These are phyloP conservation scores for Apiospora marii DNA, from an alignment of 2,329 filamentous ascomycete species.

Conservation along the genomic window DNA sequence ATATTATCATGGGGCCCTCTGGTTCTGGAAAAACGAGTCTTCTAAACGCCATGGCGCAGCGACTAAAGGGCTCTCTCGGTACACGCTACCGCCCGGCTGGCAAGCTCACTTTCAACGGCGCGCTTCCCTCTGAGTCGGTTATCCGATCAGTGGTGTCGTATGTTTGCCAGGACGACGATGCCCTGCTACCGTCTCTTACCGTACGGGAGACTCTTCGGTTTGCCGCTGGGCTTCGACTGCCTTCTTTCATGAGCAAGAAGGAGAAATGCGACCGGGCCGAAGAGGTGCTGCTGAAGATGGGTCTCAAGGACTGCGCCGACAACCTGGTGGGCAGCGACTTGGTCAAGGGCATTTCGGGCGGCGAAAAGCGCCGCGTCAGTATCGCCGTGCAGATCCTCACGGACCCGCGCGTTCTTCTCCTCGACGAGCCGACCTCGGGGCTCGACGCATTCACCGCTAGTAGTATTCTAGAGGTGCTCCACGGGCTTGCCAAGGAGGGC, in stretches of 20 bases:
- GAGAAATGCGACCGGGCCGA: slow-evolving; percentile 75
- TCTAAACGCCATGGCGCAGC: slow-evolving; percentile 75
- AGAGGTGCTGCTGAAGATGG: slow-evolving; percentile 76
- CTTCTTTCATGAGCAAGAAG: slow-evolving; percentile 71
- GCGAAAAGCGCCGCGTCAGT: slow-evolving; percentile 79
- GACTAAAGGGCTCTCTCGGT: slow-evolving; percentile 67
- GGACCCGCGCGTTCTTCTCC: slow-evolving; percentile 74
- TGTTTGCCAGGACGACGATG: slow-evolving; percentile 81
- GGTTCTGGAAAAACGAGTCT: slow-evolving; percentile 80
- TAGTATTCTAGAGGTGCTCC: slow-evolving; percentile 78
- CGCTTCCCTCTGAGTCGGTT: slow-evolving; percentile 71
- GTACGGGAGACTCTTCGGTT: slow-evolving; percentile 78
- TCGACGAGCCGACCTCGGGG: slow-evolving; percentile 81
- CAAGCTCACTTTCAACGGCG: slow-evolving; percentile 73
- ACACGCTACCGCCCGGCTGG: slow-evolving; percentile 70
- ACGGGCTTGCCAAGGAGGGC: slow-evolving; percentile 74
- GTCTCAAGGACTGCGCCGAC: slow-evolving; percentile 79
- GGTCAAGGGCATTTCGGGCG: slow-evolving; percentile 80
- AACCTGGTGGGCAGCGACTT: slow-evolving; percentile 76
- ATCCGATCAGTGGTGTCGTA: slow-evolving; percentile 78
- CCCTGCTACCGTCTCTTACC: slow-evolving; percentile 75
- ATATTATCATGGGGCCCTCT: slow-evolving; percentile 83
- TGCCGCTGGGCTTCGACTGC: slow-evolving; percentile 74
- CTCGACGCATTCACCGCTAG: slow-evolving; percentile 80
- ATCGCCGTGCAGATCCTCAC: slow-evolving; percentile 82